These are phyloP conservation scores for Fraxinus angustifolia DNA, from an alignment of 305 asterid species.

Conservation along the genomic window DNA sequence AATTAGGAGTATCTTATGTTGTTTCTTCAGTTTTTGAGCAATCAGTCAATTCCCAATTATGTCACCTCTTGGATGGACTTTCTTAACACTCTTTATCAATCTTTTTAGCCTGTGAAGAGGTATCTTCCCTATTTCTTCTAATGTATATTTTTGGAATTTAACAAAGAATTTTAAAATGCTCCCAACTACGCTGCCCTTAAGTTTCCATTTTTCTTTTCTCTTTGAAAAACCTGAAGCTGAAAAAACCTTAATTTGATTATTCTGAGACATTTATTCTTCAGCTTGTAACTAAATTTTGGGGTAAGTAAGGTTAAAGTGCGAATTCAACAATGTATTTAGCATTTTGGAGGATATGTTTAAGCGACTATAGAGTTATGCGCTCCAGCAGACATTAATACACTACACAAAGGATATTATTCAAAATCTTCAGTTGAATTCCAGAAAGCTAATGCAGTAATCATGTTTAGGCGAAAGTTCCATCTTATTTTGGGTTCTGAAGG, in stretches of 20 bases:
- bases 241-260: not conserved
- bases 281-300: not conserved
- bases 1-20: not conserved
- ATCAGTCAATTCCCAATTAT: not conserved
- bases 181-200: not conserved
- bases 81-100: not conserved
- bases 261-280: not conserved
- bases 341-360: not conserved
- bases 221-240: not conserved
- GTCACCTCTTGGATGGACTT: not conserved
- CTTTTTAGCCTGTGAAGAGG: not conserved
- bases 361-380: not conserved
- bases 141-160: not conserved
- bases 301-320: not conserved
- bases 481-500: not conserved
- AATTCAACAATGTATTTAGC: not conserved
- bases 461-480: not conserved
- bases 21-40: not conserved
- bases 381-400: not conserved
- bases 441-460: not conserved
- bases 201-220: not conserved
- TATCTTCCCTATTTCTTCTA: not conserved
- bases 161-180: not conserved
- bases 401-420: not conserved
- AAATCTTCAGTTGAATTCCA: slow-evolving; percentile 8